phyloP scores from a whole-genome alignment of 495 filamentous ascomycete species.

The Trichoderma orchidacearum region DNA sequence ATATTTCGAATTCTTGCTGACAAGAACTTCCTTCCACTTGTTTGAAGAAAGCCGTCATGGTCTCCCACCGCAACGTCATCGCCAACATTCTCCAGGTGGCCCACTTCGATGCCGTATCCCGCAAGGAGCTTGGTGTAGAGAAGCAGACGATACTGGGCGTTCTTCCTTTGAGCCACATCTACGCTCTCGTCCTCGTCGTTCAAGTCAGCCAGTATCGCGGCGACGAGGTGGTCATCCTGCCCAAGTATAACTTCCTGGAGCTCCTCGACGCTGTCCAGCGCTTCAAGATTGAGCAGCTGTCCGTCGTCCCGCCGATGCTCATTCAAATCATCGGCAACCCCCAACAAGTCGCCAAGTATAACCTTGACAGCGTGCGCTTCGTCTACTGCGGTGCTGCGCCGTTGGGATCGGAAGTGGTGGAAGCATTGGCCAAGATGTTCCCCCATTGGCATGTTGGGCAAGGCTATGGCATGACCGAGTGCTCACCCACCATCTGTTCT shows the following conservation, averaged over 20 bases:
- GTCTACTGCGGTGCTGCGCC: constrained; percentile 79
- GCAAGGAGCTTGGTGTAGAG: constrained; percentile 22
- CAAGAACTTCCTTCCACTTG: no score
- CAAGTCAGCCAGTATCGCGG: constrained; percentile 60
- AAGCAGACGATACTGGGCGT: constrained; percentile 59
- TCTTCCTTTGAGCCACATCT: constrained; percentile 79
- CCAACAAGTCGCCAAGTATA: constrained; percentile 49
- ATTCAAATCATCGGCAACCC: constrained; percentile 63
- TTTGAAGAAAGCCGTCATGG: constrained; percentile 89
- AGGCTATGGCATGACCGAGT: constrained; percentile 82
- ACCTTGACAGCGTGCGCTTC: constrained; percentile 52
- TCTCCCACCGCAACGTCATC: constrained; percentile 80
- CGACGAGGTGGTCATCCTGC: constrained; percentile 66
- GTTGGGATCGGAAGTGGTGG: constrained; percentile 63
- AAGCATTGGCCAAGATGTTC: constrained; percentile 48
- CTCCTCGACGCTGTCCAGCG: constrained; percentile 55
- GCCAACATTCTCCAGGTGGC: constrained; percentile 60
- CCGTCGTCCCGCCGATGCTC: constrained; percentile 75
- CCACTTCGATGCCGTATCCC: constrained; percentile 35
- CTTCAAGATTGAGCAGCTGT: constrained; percentile 58
- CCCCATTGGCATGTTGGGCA: constrained; percentile 58
- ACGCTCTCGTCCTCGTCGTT: constrained; percentile 64
- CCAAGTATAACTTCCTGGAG: constrained; percentile 63
- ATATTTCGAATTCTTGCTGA: no score
- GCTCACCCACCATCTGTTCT: constrained; percentile 55